Base-by-base conservation (phyloP, 768 basidiomycete genomes). In the Suillus brevipes region DNA sequence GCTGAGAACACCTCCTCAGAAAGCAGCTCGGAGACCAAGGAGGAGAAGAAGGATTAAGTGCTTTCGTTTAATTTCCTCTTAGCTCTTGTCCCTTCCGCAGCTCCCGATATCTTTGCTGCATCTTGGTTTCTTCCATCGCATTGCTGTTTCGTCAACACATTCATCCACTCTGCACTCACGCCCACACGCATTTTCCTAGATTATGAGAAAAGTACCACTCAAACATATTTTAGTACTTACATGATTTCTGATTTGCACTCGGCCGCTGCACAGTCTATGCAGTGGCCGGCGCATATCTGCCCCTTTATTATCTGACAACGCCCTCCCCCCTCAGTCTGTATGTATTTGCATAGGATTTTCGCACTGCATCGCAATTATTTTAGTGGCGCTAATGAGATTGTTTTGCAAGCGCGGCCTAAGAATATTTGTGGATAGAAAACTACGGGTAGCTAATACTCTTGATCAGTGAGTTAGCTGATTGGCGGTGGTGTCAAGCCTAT, bases 21-120 rank as follows among this genome's bases (percentile, higher is more conserved):
- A 81, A 65, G 80, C 76, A 58, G 72, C 76, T 42, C 77, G 8
- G 77, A 80, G 72, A 78, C 79, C 73, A 83, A 82, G 69, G 78
- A 88, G 71, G 89, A 94, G 82, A 93, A 94, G 90, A 94, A 94
- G 82, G 90, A 95, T 73, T 93, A 88, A 84, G 67, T 65, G 49
- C 18, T 59, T 42, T 59, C 7, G 63, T 61, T 63, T 38, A 52
- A 28, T 47, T 31, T 37, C 66, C 14, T n/a, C 56, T 60, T 25
- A 6, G 9, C n/a, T 23, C 31, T 43, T 37, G 9, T 31, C 14
- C 36, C 37, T 37, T 31, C 10, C 31, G 9, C 62, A 28, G 18
- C 56, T 36, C n/a, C 5, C 58, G 28, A 31, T 40, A 42, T 20
- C 40, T 34, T 36, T 55, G 53, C 34, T 34, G 20, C 34, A 36